Conservation (phyloP, 2,329 filamentous ascomycete genomes). For the Lithohypha guttulata region DNA sequence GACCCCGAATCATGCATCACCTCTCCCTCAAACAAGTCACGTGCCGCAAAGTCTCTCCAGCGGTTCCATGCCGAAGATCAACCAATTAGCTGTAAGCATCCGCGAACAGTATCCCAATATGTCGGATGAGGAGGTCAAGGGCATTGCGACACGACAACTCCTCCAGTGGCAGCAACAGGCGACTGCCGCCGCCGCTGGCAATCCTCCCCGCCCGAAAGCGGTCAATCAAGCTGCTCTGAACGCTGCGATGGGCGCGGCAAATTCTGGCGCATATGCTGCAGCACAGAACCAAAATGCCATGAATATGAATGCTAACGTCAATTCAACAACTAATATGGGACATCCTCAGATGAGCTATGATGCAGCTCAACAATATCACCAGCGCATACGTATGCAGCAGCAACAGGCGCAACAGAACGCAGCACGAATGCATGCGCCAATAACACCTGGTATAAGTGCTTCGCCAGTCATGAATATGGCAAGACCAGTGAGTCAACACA, state of each 20-base stretch:
- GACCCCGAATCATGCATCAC: conserved; percentile 37
- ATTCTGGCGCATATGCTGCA: conserved; percentile 31
- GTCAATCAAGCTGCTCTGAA: conserved; percentile 44
- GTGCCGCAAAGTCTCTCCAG: conserved; percentile 40
- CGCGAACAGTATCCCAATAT: conserved; percentile 42
- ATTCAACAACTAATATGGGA: conserved; percentile 9
- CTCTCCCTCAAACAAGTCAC: conserved; percentile 32
- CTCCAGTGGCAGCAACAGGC: conserved; percentile 35
- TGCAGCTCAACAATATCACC: conserved; percentile 41
- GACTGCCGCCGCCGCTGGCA: conserved; percentile 27
- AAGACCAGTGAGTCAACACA: conserved; percentile 21
- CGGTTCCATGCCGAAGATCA: conserved; percentile 45
- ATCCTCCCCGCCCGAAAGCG: conserved; percentile 21
- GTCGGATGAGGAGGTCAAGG: conserved; percentile 43
- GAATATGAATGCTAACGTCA: conserved; percentile 24
- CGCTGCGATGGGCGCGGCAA: conserved; percentile 36
- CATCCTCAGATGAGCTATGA: conserved; percentile 33
- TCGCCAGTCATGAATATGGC: conserved; percentile 37
- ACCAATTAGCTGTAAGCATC: conserved; percentile 42
- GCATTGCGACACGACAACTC: conserved; percentile 42
- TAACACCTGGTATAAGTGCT: conserved; percentile 25
- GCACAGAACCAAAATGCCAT: neutral
- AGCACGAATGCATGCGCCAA: conserved; percentile 15
- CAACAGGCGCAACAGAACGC: conserved; percentile 36
- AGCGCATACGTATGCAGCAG: conserved; percentile 44